Base-by-base conservation (phyloP, 495 filamentous ascomycete species). In the Aspergillus saccharolyticus region DNA sequence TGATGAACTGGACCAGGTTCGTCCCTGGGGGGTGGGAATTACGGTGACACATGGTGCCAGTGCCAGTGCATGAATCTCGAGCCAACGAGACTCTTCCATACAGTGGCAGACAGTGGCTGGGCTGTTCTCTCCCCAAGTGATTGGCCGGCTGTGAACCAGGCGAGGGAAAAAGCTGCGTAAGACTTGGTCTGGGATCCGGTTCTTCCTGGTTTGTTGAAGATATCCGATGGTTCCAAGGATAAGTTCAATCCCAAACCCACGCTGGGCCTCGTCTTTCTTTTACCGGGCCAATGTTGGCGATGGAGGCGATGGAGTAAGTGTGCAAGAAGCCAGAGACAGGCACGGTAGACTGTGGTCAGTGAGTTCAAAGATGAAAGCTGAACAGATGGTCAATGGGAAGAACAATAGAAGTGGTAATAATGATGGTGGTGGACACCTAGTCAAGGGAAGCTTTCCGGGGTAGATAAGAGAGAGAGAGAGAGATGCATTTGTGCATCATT, bases 151-250 rank as follows among this genome's bases (percentile, higher is more conserved):
- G 24, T 16, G 20, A 28, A 21, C 4, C n/a, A 9, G 24, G 15
- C 30, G 39, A 52, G 54, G 57, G 57, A 25, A 53, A 54, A 59
- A 33, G 44, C 47, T 3, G 57, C 52, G 57, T 59, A 51, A 59
- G 52, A 48, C 57, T 42, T 28, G 25, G 25, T 9, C 9, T 4
- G 9, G 25, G 3, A 50, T 24, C 18, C 24, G 45, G 21, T 42
- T 43, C 48, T 55, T 55, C 33, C 47, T 55, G 54, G 28, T 48
- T n/a, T 30, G 22, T 22, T n/a, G 53, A 10, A n/a, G 47, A 42
- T 49, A 55, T 55, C 16, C 1, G 9, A 30, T 28, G 22, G 22
- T 50, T n/a, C 17, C 22, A 28, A 50, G 47, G 47, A 28, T 50
- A 50, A 50, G 24, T 25, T 17, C 28, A 50, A 17, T 50, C 47